Conservation (phyloP, 805 yeast genomes). For the Grigorovia humatica region DNA sequence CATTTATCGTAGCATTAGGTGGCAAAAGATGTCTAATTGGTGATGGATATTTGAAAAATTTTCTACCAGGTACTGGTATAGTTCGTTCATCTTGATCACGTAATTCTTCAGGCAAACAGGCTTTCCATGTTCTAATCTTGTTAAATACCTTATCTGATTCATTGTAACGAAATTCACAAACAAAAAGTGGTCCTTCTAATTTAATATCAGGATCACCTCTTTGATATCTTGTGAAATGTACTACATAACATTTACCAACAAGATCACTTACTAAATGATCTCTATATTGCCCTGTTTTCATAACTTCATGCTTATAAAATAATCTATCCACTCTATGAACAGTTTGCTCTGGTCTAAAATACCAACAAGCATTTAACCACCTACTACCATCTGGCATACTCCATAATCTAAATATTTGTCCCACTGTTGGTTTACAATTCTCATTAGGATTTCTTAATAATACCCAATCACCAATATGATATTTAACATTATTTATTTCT, state of each 20-base stretch:
- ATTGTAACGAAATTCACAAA: constrained; percentile 91
- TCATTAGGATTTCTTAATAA: constrained; percentile 80
- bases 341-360: constrained; percentile 94
- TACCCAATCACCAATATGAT: constrained; percentile 95
- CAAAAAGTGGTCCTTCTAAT: constrained; percentile 73
- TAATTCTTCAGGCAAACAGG: constrained; percentile 94
- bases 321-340: constrained; percentile 85
- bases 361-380: constrained; percentile 95
- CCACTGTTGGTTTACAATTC: constrained; percentile 79
- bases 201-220: constrained; percentile 86
- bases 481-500: constrained; percentile 58
- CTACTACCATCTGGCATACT: constrained; percentile 60
- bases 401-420: constrained; percentile 92
- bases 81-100: constrained; percentile 75
- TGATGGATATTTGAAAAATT: constrained; percentile 66
- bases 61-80: constrained; percentile 56
- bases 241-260: constrained; percentile 87
- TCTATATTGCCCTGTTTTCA: constrained; percentile 92
- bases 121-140: constrained; percentile 96
- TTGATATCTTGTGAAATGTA: constrained; percentile 87
- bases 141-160: constrained; percentile 85
- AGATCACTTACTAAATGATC: constrained; percentile 85
- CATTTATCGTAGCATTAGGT: constrained; percentile 60
- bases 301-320: constrained; percentile 89
- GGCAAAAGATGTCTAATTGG: constrained; percentile 75